Evolutionary conservation across 257 asterid genomes (phyloP).

Genomic region (Solanum pinnatisectum): DNA sequence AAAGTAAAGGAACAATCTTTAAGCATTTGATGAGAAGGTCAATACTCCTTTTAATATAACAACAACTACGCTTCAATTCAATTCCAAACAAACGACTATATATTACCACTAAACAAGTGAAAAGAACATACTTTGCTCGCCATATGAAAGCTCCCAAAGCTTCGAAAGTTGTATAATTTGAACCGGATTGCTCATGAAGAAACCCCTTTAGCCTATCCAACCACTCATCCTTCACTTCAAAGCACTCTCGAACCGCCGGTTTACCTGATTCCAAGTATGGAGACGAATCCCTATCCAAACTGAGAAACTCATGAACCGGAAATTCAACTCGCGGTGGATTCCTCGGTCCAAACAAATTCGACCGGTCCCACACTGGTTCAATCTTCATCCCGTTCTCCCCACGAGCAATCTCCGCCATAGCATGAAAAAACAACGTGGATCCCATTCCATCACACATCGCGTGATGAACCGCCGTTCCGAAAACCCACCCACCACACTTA

Average conservation of each 20-base stretch:
- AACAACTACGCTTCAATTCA: background rate
- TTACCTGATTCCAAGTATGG: slow-evolving; percentile 37
- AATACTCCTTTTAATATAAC: background rate
- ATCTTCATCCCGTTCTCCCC: slow-evolving; percentile 23
- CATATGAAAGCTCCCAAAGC: slow-evolving; percentile 76
- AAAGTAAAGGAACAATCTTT: background rate
- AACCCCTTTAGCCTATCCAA: slow-evolving; percentile 43
- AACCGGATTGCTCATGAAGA: slow-evolving; percentile 35
- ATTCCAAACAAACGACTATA: too few relatives aligned
- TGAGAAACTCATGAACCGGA: slow-evolving; percentile 37
- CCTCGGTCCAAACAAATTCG: slow-evolving; percentile 56
- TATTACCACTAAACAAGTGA: background rate
- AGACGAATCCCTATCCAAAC: slow-evolving; percentile 25
- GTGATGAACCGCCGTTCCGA: slow-evolving; percentile 66
- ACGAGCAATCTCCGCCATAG: slow-evolving; percentile 66
- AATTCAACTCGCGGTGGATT: slow-evolving; percentile 36
- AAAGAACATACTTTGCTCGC: slow-evolving; percentile 51
- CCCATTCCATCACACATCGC: slow-evolving; percentile 71
- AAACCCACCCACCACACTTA: slow-evolving; percentile 66
- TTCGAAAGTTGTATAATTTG: slow-evolving; percentile 64
- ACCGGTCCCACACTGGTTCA: slow-evolving; percentile 66
- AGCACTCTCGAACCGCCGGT: slow-evolving; percentile 30
- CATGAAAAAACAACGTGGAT: slow-evolving; percentile 59
- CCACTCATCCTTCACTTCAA: slow-evolving; percentile 51
- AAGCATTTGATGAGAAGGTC: background rate